phyloP scores from a whole-genome alignment of 495 filamentous ascomycete genomes.

The Amphirosellinia nigrospora region DNA sequence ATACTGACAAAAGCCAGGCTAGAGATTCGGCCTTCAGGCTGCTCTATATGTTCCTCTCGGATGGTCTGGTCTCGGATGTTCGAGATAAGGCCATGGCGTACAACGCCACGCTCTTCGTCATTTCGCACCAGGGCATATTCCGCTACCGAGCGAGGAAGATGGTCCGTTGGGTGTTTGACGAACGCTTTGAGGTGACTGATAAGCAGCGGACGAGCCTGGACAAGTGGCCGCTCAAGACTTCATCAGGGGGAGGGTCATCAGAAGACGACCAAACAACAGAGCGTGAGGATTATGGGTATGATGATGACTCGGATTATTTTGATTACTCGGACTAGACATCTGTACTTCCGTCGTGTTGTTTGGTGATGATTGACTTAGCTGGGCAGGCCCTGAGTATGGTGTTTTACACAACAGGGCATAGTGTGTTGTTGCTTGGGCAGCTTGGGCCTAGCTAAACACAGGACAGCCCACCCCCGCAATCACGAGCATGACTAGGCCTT shows the following conservation, averaged over 20 bases:
- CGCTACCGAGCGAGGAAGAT: conserved; percentile 31
- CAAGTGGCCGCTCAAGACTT: conserved; percentile 23
- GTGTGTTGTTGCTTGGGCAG: neutral
- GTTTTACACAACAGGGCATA: too few species aligned
- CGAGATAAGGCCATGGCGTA: conserved; percentile 30
- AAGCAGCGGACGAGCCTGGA: conserved; percentile 30
- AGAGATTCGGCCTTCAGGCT: conserved; percentile 37
- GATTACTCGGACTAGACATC: neutral
- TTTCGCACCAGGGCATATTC: conserved; percentile 34
- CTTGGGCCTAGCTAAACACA: neutral
- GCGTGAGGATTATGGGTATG: neutral
- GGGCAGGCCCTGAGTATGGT: too few species aligned
- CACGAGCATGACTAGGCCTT: too few species aligned
- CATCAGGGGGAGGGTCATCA: neutral
- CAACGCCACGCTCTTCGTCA: conserved; percentile 31
- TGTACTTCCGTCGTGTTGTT: neutral
- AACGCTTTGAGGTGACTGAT: conserved; percentile 26
- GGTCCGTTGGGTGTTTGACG: conserved; percentile 34
- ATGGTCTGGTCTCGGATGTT: conserved; percentile 14
- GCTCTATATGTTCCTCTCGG: conserved; percentile 33
- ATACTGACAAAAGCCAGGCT: conserved; percentile 15
- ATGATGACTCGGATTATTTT: neutral
- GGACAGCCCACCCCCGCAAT: neutral
- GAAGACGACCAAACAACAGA: neutral
- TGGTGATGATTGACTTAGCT: too few species aligned